Base-by-base conservation (phyloP, 2,329 filamentous ascomycete genomes). In the Cylindrodendrum hubeiense region DNA sequence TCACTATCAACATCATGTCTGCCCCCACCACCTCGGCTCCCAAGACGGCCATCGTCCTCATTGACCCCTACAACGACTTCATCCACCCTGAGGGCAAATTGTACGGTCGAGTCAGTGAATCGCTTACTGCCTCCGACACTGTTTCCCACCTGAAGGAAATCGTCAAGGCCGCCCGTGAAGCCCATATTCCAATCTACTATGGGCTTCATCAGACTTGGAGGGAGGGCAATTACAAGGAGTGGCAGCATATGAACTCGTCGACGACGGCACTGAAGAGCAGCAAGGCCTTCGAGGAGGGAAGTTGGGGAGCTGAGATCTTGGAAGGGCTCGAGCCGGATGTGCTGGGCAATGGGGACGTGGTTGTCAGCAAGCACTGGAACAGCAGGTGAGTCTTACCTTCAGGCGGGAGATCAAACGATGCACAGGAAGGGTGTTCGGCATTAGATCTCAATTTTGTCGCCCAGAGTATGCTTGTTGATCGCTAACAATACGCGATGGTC, bases 41-140 rank as follows among this genome's bases (percentile, higher is more conserved):
- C 19, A 52, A 41, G 17, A 60, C 58, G 4, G 68, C 67, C 1
- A 13, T 71, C 34, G 33, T 71, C 7, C 65, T 71, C 6, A 63
- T 69, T 47, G 68, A 71, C 37, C 67, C 65, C 13, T 66, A 67
- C 37, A 71, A 71, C 50, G 68, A 71, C 6, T 71, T 69, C 34
- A 22, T 71, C 13, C 68, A 71, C 13, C 55, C 67, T 2, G 47
- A 69, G 0, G 68, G 68, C 30, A 71, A 69, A 15, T 5, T 61
- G 13, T 61, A 61, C 21, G 19, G 37, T 21, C 10, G 5, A 7
- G 15, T 54, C 3, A 22, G 24, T 3, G 41, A 54, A 49, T 54
- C 50, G 3, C 10, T 69, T 15, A 49, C 26, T 24, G 21, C 58
- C 33, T 69, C 49, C 24, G 63, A 30, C 21, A 57, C 60, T 2